Base-by-base conservation (phyloP, 805 yeast genomes). In the Blastobotrys americana region DNA sequence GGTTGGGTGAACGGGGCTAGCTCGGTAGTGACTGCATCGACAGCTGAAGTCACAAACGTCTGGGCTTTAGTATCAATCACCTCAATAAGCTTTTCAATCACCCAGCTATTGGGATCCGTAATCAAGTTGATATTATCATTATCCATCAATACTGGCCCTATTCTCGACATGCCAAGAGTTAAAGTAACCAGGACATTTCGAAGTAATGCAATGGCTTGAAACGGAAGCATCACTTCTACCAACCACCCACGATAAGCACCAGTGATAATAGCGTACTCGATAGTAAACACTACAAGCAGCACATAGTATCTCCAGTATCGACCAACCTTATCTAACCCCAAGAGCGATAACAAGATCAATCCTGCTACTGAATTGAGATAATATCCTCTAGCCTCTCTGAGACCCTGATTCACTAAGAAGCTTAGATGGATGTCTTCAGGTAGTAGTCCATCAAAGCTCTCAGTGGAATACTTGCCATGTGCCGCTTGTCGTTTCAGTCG, bases 231-330 rank as follows among this genome's bases (percentile, higher is more conserved):
- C 19, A n/a, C 23, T 3, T 31, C 8, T 3, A 33, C n/a, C n/a
- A 47, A 33, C 4, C 17, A 5, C 43, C 19, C 13, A 39, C 39
- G 22, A 46, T 46, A 4, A 5, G 57, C 28, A n/a, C 53, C 49
- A 3, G 61, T 56, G 27, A 55, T 42, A 6, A 60, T 41, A 5
- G 31, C 38, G 18, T 51, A n/a, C 44, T 60, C 64, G 17, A 50
- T 23, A 13, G 47, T 31, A 9, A 53, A 42, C 31, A 50, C 53
- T 15, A 46, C 45, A 3, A 46, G 31, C 19, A 57, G 39, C 5
- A 52, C 44, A 21, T 41, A 49, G 44, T 47, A 51, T 3, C 61
- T 48, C 64, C 62, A 59, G 42, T 49, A 37, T 4, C 45, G 35
- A 17, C 54, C 60, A 0, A 39, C 22, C 13, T 41, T 45, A 17